phyloP scores from a whole-genome alignment of 2,329 filamentous ascomycete species.

The Stachybotrys chlorohalonatus region DNA sequence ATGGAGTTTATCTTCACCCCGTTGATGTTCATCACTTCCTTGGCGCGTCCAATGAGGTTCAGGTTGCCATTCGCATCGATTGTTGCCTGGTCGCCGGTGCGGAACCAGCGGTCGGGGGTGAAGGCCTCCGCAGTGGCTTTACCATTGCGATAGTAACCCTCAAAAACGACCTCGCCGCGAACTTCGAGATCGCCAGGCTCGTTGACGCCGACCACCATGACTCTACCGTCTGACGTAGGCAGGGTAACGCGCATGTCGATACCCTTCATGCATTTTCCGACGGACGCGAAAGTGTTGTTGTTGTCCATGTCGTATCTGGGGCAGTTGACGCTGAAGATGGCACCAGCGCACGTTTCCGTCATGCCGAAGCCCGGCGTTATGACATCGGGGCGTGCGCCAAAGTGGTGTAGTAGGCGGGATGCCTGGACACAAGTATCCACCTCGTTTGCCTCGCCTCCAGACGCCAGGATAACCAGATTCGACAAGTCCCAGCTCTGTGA shows the following conservation, averaged over 20 bases:
- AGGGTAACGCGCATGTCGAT: slow-evolving; percentile 27
- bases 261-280: slow-evolving; percentile 28
- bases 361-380: slow-evolving; percentile 36
- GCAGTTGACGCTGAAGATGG: slow-evolving; percentile 31
- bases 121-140: slow-evolving; percentile 48
- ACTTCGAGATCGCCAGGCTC: slow-evolving; percentile 49
- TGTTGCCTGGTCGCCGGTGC: slow-evolving; percentile 26
- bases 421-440: slow-evolving; percentile 19
- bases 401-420: slow-evolving; percentile 16
- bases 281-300: slow-evolving; percentile 19
- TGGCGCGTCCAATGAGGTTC: slow-evolving; percentile 24
- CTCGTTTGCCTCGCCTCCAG: slow-evolving; percentile 37
- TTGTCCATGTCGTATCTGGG: slow-evolving; percentile 27
- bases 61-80: slow-evolving; percentile 26
- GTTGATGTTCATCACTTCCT: slow-evolving; percentile 37
- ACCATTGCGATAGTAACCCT: slow-evolving; percentile 52
- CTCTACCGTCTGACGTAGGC: not conserved
- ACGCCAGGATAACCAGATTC: slow-evolving; percentile 21
- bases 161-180: slow-evolving; percentile 50
- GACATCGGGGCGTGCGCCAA: slow-evolving; percentile 21
- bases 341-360: slow-evolving; percentile 44
- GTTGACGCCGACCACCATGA: not conserved
- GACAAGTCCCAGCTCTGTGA: slow-evolving; percentile 9
- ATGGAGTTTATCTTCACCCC: slow-evolving; percentile 30
- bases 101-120: slow-evolving; percentile 37